Percentiles rank a stretch among this genome's conserved stretches.
These are phyloP conservation scores for Hygrocybe punicea DNA, from an alignment of 768 basidiomycete genomes.

Conservation along the genomic window DNA sequence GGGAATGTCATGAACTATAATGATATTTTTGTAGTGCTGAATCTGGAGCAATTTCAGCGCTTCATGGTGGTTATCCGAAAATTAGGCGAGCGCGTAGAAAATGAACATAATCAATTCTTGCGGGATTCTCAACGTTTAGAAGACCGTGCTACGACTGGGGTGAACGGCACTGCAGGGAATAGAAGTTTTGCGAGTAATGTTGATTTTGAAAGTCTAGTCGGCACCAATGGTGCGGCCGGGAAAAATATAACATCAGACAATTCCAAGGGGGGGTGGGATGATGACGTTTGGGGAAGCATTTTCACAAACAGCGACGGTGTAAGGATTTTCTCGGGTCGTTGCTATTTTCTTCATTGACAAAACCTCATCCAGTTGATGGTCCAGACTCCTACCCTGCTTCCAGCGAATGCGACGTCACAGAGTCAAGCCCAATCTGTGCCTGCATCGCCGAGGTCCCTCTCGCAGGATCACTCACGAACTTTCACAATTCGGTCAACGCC, in stretches of 20 bases:
- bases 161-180: slow-evolving; percentile 39
- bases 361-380: slow-evolving; percentile 9
- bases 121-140: slow-evolving; percentile 90
- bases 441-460: slow-evolving; percentile 23
- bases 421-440: slow-evolving; percentile 23
- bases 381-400: slow-evolving; percentile 27
- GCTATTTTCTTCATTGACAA: slow-evolving; percentile 1
- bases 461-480: neutral
- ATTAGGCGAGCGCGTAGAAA: slow-evolving; percentile 82
- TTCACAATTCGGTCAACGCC: slow-evolving; percentile 30
- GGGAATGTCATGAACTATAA: neutral
- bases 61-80: slow-evolving; percentile 86
- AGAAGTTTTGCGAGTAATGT: slow-evolving; percentile 47
- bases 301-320: slow-evolving; percentile 43
- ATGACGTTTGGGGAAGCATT: slow-evolving; percentile 83
- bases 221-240: slow-evolving; percentile 42
- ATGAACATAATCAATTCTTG: slow-evolving; percentile 88
- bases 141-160: slow-evolving; percentile 57
- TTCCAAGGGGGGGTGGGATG: slow-evolving; percentile 58
- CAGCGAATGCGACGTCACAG: slow-evolving; percentile 7
- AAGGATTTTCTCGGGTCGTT: slow-evolving; percentile 10
- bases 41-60: slow-evolving; percentile 80
- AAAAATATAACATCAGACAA: slow-evolving; percentile 46
- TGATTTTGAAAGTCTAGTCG: slow-evolving; percentile 87
- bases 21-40: slow-evolving; percentile 52